Evolutionary conservation across 371 early-diverging fungal species (phyloP), one percentile per base, ranked within the genome.

Genomic region (Apophysomyces ossiformis): DNA sequence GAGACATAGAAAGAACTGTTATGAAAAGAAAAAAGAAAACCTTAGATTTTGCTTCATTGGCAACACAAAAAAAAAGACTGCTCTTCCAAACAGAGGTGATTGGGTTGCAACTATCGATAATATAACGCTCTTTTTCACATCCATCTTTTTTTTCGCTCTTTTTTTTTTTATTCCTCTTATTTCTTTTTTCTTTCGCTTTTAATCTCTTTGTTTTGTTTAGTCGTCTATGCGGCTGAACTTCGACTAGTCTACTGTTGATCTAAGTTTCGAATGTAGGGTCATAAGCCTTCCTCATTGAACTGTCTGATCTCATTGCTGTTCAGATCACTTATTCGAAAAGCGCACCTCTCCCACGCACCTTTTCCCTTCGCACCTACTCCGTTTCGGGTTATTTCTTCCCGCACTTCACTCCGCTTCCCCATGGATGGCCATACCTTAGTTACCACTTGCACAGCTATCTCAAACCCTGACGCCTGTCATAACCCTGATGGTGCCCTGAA

Each of bases 61-160:
- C 37, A 63, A 67, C 50, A 54, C 61, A 60, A 61, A 62, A 41
- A 61, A 60, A 61, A 72, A 69, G 60, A 43, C 54, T 41, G 57
- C 36, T 38, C 54, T 68, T 62, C 58, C 39, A 58, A 57, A 65
- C 58, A 57, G 65, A 57, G 45, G 21, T 43, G 39, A 58, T 58
- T 64, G 45, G 60, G 21, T 50, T 50, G 54, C 9, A 18, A n/a
- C 54, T 26, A 50, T 21, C 54, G n/a, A 50, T 50, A 26, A 18
- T 50, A 50, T 50, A 45, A 50, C 54, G 54, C 21, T 37, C 54
- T 46, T 63, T 41, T 56, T 38, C 41, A 37, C 39, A 50, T 18
- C 57, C 15, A 26, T 26, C 32, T 63, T 32, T 18, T 54, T 56
- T 26, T 12, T 32, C 37, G 16, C 57, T 32, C 32, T 45, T 57